phyloP scores from a whole-genome alignment of 306 rosid genomes.

The Clitoria ternatea region DNA sequence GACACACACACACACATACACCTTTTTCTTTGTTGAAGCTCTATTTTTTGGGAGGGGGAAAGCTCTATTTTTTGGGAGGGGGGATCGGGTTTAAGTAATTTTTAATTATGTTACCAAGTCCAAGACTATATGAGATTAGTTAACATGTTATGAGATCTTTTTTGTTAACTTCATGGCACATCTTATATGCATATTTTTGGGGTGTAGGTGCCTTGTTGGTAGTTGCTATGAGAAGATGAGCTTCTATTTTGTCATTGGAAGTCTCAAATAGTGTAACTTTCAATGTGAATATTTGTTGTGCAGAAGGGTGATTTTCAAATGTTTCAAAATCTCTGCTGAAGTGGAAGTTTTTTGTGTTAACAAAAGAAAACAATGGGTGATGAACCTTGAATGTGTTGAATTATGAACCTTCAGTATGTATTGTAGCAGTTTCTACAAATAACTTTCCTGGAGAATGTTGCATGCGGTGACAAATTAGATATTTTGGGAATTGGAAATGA shows the following conservation, averaged over 20 bases:
- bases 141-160: too few species aligned
- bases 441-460: not conserved
- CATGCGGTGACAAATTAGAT: not conserved
- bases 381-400: not conserved
- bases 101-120: too few species aligned
- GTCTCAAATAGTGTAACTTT: not conserved
- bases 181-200: not conserved
- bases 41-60: too few species aligned
- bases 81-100: too few species aligned
- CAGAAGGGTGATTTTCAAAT: not conserved
- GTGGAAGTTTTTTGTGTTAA: not conserved
- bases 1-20: too few species aligned
- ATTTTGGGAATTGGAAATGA: not conserved
- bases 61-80: too few species aligned
- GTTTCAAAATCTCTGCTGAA: not conserved
- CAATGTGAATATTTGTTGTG: not conserved
- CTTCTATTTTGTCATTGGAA: not conserved
- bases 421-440: conserved; percentile 1
- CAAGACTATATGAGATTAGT: not conserved
- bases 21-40: too few species aligned
- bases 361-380: not conserved
- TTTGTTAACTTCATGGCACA: not conserved
- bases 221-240: not conserved
- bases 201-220: not conserved
- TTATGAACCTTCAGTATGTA: not conserved